phyloP scores from a whole-genome alignment of 371 early-diverging fungal species.

The Actinomortierella wolfii region DNA sequence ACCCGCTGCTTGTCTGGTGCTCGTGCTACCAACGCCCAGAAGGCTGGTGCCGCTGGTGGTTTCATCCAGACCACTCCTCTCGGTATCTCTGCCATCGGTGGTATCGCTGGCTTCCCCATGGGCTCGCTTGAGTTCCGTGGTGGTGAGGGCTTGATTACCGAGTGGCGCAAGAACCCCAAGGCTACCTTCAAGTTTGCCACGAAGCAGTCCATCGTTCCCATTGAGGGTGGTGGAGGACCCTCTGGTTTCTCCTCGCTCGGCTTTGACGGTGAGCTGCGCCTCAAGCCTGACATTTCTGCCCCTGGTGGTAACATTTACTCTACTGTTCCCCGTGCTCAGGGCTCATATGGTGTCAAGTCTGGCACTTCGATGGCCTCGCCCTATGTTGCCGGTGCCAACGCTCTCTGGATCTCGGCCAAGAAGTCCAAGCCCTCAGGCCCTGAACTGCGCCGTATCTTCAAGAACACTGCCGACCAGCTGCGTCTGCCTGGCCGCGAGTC shows the following conservation, averaged over 20 bases:
- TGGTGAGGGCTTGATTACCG: constrained; percentile 30
- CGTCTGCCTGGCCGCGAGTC: constrained; percentile 3
- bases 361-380: constrained; percentile 64
- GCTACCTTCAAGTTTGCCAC: constrained; percentile 9
- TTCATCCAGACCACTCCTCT: constrained; percentile 55
- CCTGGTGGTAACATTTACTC: constrained; percentile 79
- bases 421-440: constrained; percentile 22
- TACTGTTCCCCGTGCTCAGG: constrained; percentile 58
- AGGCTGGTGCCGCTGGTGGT: constrained; percentile 67
- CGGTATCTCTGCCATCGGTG: constrained; percentile 29
- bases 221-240: constrained; percentile 52
- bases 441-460: constrained; percentile 27
- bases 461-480: constrained; percentile 30
- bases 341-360: constrained; percentile 49
- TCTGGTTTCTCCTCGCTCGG: constrained; percentile 70
- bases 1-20: constrained; percentile 52
- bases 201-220: constrained; percentile 19
- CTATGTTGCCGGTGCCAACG: constrained; percentile 61
- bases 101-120: constrained; percentile 39
- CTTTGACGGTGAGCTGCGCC: constrained; percentile 67
- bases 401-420: constrained; percentile 49
- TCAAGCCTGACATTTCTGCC: constrained; percentile 73
- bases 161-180: constrained; percentile 17
- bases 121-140: constrained; percentile 51
- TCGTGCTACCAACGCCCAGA: constrained; percentile 59